A percentile compares a stretch with the other conserved stretches of the same genome.
Conservation (phyloP, 495 filamentous ascomycete species). For the Penicillium antarcticum region DNA sequence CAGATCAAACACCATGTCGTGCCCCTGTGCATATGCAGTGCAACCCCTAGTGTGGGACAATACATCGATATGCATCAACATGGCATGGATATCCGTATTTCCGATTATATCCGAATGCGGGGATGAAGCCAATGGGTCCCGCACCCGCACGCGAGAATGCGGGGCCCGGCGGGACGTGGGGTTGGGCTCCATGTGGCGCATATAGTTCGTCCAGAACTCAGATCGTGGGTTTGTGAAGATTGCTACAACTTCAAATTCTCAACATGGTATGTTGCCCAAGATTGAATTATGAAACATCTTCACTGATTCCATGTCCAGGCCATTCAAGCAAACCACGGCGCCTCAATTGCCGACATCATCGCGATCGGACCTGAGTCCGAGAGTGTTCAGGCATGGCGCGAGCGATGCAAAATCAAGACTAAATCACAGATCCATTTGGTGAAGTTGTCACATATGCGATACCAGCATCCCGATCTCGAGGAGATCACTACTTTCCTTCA, state of each 20-base stretch:
- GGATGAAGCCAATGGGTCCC: no score
- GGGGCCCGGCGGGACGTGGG: no score
- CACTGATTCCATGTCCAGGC: not conserved
- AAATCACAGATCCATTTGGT: constrained; percentile 37
- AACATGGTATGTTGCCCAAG: not conserved
- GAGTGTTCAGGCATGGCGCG: constrained; percentile 30
- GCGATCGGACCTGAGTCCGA: constrained; percentile 33
- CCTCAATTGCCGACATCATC: constrained; percentile 32
- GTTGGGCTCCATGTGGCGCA: no score
- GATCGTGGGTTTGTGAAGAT: no score
- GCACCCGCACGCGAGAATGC: no score
- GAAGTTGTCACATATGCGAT: constrained; percentile 46
- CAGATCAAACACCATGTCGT: no score
- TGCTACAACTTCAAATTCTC: not conserved
- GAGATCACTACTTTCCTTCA: constrained; percentile 40
- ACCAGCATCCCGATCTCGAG: constrained; percentile 46
- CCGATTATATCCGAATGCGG: no score
- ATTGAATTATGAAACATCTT: not conserved
- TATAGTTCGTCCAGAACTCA: no score
- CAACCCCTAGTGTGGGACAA: no score
- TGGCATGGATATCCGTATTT: no score
- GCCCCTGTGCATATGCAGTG: no score
- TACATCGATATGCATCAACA: no score
- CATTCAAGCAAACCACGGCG: constrained; percentile 31
- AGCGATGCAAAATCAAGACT: constrained; percentile 29